Evolutionary conservation across 257 asterid species (phyloP).

Genomic region (Orobanche coerulescens): DNA sequence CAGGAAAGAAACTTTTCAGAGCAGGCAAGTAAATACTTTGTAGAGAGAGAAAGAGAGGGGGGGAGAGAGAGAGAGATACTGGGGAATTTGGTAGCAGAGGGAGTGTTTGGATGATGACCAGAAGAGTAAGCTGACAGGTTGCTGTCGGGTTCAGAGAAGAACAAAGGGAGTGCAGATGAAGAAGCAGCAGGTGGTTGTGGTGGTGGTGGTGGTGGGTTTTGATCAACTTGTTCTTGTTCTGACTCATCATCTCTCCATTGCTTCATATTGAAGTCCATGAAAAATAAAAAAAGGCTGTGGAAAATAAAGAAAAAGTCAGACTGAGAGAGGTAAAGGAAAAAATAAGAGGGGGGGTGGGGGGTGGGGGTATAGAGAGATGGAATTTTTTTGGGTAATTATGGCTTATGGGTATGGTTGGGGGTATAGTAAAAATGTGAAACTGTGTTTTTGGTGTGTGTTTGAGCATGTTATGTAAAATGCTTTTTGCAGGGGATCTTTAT

Average conservation of each 20-base stretch:
- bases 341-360: no score
- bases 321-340: no score
- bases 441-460: slow-evolving; percentile 16
- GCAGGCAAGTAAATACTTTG: background rate
- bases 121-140: slow-evolving; percentile 50
- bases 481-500: slow-evolving; percentile 20
- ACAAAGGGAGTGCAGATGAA: slow-evolving; percentile 52
- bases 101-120: slow-evolving; percentile 32
- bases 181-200: slow-evolving; percentile 7
- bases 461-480: slow-evolving; percentile 20
- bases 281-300: slow-evolving; percentile 4
- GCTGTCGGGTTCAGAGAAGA: slow-evolving; percentile 53
- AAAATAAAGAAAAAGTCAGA: background rate
- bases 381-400: slow-evolving; percentile 16
- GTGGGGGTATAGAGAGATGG: no score
- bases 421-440: slow-evolving; percentile 14
- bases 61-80: slow-evolving; percentile 27
- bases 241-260: slow-evolving; percentile 53
- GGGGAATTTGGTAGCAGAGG: slow-evolving; percentile 37
- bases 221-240: slow-evolving; percentile 22
- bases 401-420: slow-evolving; percentile 11
- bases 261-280: slow-evolving; percentile 77
- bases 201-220: slow-evolving; percentile 22
- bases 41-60: slow-evolving; percentile 8
- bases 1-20: no score